A percentile compares a stretch with the other conserved stretches of the same genome.
Evolutionary conservation across 768 basidiomycete species (phyloP).

Genomic region (Suillus occidentalis): DNA sequence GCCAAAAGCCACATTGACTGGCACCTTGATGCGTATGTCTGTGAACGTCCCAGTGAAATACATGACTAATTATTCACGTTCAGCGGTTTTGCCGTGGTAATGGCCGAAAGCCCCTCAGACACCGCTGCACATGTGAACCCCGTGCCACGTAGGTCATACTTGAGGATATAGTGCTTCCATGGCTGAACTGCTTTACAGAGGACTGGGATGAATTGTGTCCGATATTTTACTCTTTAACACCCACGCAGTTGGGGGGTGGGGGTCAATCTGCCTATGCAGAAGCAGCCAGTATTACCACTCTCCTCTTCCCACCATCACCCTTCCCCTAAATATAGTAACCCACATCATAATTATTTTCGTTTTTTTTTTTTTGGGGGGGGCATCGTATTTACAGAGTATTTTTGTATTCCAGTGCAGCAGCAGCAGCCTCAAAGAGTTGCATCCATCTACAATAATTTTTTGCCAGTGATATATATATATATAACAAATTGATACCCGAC

Average conservation of each 20-base stretch:
- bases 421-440: neutral
- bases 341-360: neutral
- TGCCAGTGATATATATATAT: neutral
- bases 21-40: constrained; percentile 19
- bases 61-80: neutral
- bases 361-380: no score
- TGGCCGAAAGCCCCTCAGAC: constrained; percentile 26
- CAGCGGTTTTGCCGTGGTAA: constrained; percentile 33
- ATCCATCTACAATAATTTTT: neutral
- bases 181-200: constrained; percentile 12
- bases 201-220: constrained; percentile 29
- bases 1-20: constrained; percentile 17
- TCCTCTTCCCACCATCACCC: constrained; percentile 13
- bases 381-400: neutral
- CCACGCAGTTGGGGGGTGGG: constrained; percentile 21
- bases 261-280: constrained; percentile 16
- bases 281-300: constrained; percentile 20
- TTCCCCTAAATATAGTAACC: neutral
- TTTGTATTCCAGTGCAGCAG: neutral
- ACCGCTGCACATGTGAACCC: neutral
- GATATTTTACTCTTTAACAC: constrained; percentile 16
- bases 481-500: neutral
- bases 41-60: neutral
- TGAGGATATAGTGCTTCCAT: neutral
- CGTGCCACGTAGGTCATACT: neutral